Base-by-base conservation (phyloP, 1,139 yeast genomes). In the Petasospora fabianii region DNA sequence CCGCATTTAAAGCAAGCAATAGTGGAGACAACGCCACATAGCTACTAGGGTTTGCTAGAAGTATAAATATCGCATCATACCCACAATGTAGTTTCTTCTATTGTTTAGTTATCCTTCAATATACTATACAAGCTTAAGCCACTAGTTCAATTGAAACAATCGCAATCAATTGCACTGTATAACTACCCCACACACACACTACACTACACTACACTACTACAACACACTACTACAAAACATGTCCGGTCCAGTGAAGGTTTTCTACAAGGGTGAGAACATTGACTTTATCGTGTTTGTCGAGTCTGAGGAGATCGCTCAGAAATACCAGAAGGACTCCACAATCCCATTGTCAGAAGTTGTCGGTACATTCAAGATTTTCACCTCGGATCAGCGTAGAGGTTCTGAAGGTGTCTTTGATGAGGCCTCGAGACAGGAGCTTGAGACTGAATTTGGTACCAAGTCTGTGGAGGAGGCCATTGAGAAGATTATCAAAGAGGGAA, bases 211-310 rank as follows among this genome's bases (percentile, higher is more conserved):
- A n/a, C n/a, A n/a, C n/a, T n/a, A n/a, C n/a, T n/a, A n/a, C n/a
- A n/a, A n/a, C n/a, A n/a, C 8, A 6, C 5, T 22, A 22, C 10
- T 10, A 17, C 6, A 6, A 20, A 22, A 16, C n/a, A 22, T 22
- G 34, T 15, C 34, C 18, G 22, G 30, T 16, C 55, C 59, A 32
- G 48, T 54, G 13, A 79, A 73, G 59, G 66, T 79, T 34, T 78
- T 82, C 53, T 83, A 76, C 69, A 77, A 80, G 60, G 95, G 95
- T 44, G 49, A 63, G 16, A 71, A 68, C 36, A 61, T 68, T 42
- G 95, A 84, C 59, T 81, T 84, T 49, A 66, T 80, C 35, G 71
- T 82, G 32, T 82, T 83, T 59, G 73, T 75, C 24, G 84, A 80
- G 43, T 75, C 80, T 36, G 58, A 62, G 13, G 75, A 71, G 2